phyloP scores from a whole-genome alignment of 164 flowering plant species.

The Protea cynaroides region DNA sequence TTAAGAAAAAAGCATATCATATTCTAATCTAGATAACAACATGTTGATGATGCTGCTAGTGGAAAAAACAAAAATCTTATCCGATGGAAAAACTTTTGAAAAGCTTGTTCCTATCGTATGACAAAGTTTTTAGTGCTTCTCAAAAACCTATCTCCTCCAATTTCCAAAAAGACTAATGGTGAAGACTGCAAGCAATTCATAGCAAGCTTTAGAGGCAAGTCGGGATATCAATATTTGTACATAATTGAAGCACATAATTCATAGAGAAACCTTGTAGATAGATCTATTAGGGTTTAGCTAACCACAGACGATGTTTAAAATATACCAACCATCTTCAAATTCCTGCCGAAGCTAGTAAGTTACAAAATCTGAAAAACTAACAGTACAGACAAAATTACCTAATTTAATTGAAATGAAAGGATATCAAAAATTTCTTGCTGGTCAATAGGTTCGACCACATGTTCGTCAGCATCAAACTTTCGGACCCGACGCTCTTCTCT shows the following conservation, averaged over 20 bases:
- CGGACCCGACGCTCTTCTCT: slow-evolving; percentile 64
- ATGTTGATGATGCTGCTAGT: neutral
- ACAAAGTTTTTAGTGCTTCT: too few species aligned
- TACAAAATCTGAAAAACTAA: neutral
- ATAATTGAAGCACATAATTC: too few species aligned
- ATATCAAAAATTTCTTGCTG: slow-evolving; percentile 86
- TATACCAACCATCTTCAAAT: neutral
- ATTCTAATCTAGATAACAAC: neutral
- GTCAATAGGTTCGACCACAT: slow-evolving; percentile 63
- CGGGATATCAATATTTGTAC: too few species aligned
- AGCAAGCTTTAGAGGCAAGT: too few species aligned
- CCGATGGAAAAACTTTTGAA: neutral
- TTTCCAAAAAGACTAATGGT: too few species aligned
- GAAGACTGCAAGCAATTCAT: too few species aligned
- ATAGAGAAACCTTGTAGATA: too few species aligned
- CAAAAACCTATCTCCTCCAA: too few species aligned
- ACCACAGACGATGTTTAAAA: too few species aligned
- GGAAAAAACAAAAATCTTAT: neutral
- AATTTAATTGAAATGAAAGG: slow-evolving; percentile 28
- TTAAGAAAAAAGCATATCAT: slow-evolving; percentile 25
- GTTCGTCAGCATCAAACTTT: slow-evolving; percentile 37
- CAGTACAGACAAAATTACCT: neutral
- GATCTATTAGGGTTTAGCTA: too few species aligned
- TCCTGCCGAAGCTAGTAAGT: neutral
- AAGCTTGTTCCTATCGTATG: too few species aligned